Percentiles rank a stretch among this genome's conserved stretches.
Conservation (phyloP, 1,284 basidiomycete species). For the Rhodotorula sp. region DNA sequence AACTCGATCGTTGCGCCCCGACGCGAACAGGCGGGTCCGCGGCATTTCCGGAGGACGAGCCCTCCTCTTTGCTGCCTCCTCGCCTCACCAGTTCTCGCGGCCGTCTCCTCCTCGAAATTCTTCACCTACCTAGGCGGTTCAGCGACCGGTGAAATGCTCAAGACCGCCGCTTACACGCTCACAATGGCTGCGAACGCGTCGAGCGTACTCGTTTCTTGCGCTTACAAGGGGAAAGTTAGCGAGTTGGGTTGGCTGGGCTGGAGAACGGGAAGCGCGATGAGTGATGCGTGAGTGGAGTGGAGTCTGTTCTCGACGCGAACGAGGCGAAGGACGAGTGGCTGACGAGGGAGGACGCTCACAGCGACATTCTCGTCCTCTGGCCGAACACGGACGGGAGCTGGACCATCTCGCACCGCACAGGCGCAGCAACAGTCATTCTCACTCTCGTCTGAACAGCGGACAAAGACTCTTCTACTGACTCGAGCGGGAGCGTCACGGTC, state of each 20-base stretch:
- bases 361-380: conserved; percentile 27
- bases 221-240: background rate
- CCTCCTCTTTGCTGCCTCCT: background rate
- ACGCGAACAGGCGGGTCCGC: no score
- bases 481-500: conserved; percentile 9
- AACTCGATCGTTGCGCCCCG: no score
- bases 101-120: conserved; percentile 6
- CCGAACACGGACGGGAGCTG: conserved; percentile 12
- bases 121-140: conserved; percentile 23
- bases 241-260: conserved; percentile 18
- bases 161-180: conserved; percentile 13
- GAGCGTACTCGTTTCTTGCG: conserved; percentile 10
- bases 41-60: no score
- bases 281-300: conserved; percentile 13
- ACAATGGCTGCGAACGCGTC: conserved; percentile 23
- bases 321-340: background rate
- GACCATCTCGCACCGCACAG: conserved; percentile 31
- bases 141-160: conserved; percentile 19
- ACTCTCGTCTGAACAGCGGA: conserved; percentile 1
- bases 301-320: background rate
- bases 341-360: background rate
- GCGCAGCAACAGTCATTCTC: conserved; percentile 14
- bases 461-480: background rate
- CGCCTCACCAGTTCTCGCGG: background rate
- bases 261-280: conserved; percentile 18